Base-by-base conservation (phyloP, 176 grass and related monocot genomes). In the Juncus inflexus region DNA sequence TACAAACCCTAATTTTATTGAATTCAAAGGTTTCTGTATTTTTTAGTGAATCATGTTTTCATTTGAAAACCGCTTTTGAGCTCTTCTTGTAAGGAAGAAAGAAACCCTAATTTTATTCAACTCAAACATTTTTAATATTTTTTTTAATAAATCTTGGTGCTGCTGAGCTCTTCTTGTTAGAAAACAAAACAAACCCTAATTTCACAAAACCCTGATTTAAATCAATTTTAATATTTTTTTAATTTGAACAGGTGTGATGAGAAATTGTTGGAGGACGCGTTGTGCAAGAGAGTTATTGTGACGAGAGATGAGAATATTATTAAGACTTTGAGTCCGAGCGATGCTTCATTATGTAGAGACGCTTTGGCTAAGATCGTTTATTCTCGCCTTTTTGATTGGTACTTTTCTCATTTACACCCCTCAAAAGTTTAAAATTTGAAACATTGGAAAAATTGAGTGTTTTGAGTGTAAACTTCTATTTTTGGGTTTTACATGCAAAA, bases 341-440 rank as follows among this genome's bases (percentile, higher is more conserved):
- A 83, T 86, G 94, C 94, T 19, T 64, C 74, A 42, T 84, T 87
- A 50, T 89, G 85, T 72, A 91, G 94, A 78, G 94, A 99, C 77
- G 82, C 94, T 43, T 84, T 99, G 67, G 94, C 88, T 63, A 99
- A 99, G 51, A 86, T 76, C 68, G 94, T 92, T 55, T 99, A 99
- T 71, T 89, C 87, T 77, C 85, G 72, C 28, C 81, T 92, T 65
- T 92, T 99, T 78, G 94, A 99, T 76, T 99, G 94, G 94, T 99
- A 68, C 83, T 47, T 47, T 47, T 63, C 15, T 47, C 70, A 39
- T 15, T 68, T 54, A 13, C 71, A 40, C 75, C 60, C 54, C 1
- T 12, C 19, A 36, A 37, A 49, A 12, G 4, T 5, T 6, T 47
- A 47, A 6, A 47, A 1, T 47, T 47, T 28, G 19, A 28, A 28